Evolutionary conservation across 2,329 filamentous ascomycete genomes (phyloP), one percentile per base, ranked within the genome.

Genomic region (Colletotrichum sp.): DNA sequence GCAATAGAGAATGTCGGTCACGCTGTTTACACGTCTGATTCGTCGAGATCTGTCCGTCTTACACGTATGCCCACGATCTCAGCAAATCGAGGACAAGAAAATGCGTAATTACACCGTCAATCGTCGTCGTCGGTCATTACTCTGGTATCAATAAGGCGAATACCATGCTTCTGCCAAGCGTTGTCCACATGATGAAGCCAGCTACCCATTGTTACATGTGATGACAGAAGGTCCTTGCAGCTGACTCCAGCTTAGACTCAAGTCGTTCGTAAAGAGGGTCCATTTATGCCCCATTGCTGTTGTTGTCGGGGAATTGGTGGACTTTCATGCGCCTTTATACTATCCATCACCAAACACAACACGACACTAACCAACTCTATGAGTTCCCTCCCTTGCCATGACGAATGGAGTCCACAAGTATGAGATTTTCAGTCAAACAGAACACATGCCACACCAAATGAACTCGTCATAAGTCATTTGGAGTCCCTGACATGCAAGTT

Each of bases 201-300:
- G 9, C 38, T 48, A 7, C 18, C 18, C 3, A n/a, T 12, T n/a
- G 9, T 48, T n/a, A n/a, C 5, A n/a, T 12, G 3, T 18, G 38
- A 48, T 48, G 5, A 48, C 38, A 48, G 18, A 48, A 48, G 2
- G 0, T n/a, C 18, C 5, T n/a, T n/a, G 38, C 9, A 4, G 38
- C 38, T n/a, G 3, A 3, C 3, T 48, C 9, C 9, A n/a, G 38
- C 38, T 48, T 0, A 48, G 9, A n/a, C 9, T n/a, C 18, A 0
- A 48, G 18, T 0, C 9, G 18, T 0, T 48, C 5, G 0, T 0
- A 48, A n/a, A n/a, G 38, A 48, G 38, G 38, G 38, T 48, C 18
- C 18, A 48, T 3, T 48, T 48, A 48, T 48, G 38, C 38, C 38
- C 38, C 38, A 48, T n/a, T 6, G 38, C 18, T 7, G 38, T 0